phyloP scores from a whole-genome alignment of 805 yeast species.

The Maudiozyma serrabonitensis region DNA sequence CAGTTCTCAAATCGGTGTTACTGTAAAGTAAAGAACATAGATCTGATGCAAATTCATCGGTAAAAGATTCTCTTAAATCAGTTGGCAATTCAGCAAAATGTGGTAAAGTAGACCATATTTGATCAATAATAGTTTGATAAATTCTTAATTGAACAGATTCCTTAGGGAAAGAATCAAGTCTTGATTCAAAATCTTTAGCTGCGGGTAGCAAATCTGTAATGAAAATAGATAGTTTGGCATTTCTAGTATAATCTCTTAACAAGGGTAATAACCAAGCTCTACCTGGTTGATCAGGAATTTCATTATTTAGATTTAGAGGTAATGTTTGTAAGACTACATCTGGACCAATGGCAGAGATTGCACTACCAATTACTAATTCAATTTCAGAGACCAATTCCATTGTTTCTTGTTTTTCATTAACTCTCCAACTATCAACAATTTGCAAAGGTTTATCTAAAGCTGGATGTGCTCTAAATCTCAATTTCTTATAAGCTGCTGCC shows the following conservation, averaged over 20 bases:
- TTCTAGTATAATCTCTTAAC: conserved; percentile 73
- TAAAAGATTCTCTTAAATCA: conserved; percentile 57
- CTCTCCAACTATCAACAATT: conserved; percentile 77
- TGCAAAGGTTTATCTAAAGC: conserved; percentile 57
- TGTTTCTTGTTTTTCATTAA: conserved; percentile 48
- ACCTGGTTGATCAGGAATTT: conserved; percentile 50
- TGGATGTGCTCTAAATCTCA: conserved; percentile 60
- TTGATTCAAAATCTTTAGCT: conserved; percentile 42
- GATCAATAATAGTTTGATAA: conserved; percentile 78
- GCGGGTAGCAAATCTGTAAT: conserved; percentile 58
- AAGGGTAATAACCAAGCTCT: conserved; percentile 94
- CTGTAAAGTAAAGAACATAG: conserved; percentile 69
- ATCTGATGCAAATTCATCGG: conserved; percentile 66
- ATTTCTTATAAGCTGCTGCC: conserved; percentile 49
- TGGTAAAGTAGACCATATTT: conserved; percentile 86
- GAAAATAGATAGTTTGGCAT: conserved; percentile 59
- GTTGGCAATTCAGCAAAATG: conserved; percentile 79
- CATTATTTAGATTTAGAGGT: conserved; percentile 67
- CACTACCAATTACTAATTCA: conserved; percentile 71
- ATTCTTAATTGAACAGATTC: conserved; percentile 66
- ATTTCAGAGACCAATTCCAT: conserved; percentile 60
- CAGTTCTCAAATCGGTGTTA: conserved; percentile 62
- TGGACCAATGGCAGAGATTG: conserved; percentile 78
- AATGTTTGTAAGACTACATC: conserved; percentile 62
- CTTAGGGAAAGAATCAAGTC: conserved; percentile 35